A percentile compares a stretch with the other conserved stretches of the same genome.
These are phyloP conservation scores for Fusarium musae DNA, from an alignment of 2,329 filamentous ascomycete genomes.

Conservation along the genomic window DNA sequence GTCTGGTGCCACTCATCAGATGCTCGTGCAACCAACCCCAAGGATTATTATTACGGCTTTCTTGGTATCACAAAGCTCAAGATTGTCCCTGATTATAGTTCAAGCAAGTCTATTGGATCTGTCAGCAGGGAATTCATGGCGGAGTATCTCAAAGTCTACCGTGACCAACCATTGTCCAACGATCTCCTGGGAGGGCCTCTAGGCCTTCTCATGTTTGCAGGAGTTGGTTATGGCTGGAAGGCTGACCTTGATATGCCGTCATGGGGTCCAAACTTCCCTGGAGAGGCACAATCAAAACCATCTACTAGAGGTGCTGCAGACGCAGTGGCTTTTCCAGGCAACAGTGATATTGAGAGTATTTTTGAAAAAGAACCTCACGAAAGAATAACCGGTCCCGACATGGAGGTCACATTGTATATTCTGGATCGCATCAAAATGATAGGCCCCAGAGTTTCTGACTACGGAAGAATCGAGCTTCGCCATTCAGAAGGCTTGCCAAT, in stretches of 20 bases:
- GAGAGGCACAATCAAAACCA: not conserved
- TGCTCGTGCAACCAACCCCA: not conserved
- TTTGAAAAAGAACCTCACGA: not conserved
- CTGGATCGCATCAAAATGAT: not conserved
- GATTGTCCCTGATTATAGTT: not conserved
- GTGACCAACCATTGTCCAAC: rapidly evolving
- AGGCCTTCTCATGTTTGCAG: not conserved
- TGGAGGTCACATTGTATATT: not conserved
- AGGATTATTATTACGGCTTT: not conserved
- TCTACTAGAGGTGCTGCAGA: not conserved
- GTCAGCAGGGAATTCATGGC: not conserved
- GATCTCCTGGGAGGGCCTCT: not conserved
- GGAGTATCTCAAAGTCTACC: not conserved
- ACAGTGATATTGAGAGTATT: not conserved
- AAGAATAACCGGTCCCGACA: not conserved
- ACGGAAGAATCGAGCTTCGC: too few relatives aligned
- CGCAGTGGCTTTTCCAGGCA: not conserved
- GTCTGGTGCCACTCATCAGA: not conserved
- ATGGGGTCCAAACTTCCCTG: not conserved
- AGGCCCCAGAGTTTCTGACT: not conserved
- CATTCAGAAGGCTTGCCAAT: too few relatives aligned
- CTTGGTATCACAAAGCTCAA: not conserved
- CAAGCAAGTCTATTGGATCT: not conserved
- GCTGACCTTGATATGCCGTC: not conserved
- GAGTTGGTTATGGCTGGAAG: not conserved